These are phyloP conservation scores for Emmonsia crescens DNA, from an alignment of 2,329 filamentous ascomycete genomes.

Conservation along the genomic window DNA sequence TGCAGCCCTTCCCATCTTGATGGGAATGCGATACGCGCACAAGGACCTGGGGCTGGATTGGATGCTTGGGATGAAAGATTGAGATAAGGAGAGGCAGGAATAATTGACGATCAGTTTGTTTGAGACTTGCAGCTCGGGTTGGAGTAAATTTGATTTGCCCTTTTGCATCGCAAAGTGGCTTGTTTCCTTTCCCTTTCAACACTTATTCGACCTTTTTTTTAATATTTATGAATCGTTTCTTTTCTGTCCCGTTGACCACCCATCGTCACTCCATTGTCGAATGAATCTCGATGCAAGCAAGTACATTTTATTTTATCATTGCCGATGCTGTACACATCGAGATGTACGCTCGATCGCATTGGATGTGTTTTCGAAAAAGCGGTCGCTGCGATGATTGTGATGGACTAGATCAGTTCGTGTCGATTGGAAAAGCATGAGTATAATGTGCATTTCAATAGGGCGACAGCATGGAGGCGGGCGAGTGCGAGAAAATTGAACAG, in stretches of 20 bases:
- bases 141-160: not conserved
- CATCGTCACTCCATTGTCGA: not conserved
- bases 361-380: constrained; percentile 4
- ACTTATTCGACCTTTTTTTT: not conserved
- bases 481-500: not conserved
- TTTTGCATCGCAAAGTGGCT: not conserved
- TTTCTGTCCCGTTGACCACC: not conserved
- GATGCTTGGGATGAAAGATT: not conserved
- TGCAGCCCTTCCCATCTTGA: not conserved
- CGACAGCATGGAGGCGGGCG: not conserved
- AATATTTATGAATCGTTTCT: not conserved
- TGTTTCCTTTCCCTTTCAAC: not conserved
- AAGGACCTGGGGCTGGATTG: not conserved
- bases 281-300: not conserved
- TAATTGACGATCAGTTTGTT: not conserved
- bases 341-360: not conserved
- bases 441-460: not conserved
- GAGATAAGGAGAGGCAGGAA: not conserved
- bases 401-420: not conserved
- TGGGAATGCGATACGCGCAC: not conserved
- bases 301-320: not conserved
- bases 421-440: not conserved
- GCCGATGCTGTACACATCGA: not conserved
- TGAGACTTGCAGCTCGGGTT: not conserved
- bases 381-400: not conserved